Base-by-base conservation (phyloP, 352 stramenopile species). In the Pythium dissimile region DNA sequence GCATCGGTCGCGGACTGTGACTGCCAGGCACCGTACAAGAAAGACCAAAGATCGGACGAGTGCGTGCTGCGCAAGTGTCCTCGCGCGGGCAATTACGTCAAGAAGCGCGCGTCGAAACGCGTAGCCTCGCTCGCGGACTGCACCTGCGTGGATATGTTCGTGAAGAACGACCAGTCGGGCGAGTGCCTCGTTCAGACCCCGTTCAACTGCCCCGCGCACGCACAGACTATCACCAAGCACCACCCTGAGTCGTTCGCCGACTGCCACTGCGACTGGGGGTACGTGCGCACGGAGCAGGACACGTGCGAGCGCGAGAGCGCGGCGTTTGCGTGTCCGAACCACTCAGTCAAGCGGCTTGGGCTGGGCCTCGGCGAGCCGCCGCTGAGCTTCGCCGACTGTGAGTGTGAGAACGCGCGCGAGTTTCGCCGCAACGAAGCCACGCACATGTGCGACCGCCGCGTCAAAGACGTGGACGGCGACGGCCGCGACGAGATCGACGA, bases 181-280 rank as follows among this genome's bases (percentile, higher is more conserved):
- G 80, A 92, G 60, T 94, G 80, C 57, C 43, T 83, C 1, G 16
- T 71, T 20, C 32, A 39, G 2, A n/a, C 21, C 24, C 42, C 44
- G 20, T 70, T 54, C 50, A 38, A 53, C 26, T 70, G 62, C 21
- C 62, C 62, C 3, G 53, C 52, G 5, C 62, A 75, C 38, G 73
- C 79, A 5, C 72, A 67, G 7, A 54, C 72, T 6, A 56, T 67
- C 12, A 30, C 71, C 6, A 72, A 74, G 34, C 35, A 62, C 13
- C 47, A 37, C 3, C 66, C 77, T 0, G 52, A 67, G 45, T 90
- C 77, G 9, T 87, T 92, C 50, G 67, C 52, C 5, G 80, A 92
- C 61, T 94, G 84, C 53, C 68, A 81, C 35, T 94, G 84, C 37
- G 80, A 80, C 52, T 91, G 73, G 73, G 80, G 80, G 9, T 92